These are phyloP conservation scores for Rhynchospora breviuscula DNA, from an alignment of 176 grass and related monocot species.

Conservation along the genomic window DNA sequence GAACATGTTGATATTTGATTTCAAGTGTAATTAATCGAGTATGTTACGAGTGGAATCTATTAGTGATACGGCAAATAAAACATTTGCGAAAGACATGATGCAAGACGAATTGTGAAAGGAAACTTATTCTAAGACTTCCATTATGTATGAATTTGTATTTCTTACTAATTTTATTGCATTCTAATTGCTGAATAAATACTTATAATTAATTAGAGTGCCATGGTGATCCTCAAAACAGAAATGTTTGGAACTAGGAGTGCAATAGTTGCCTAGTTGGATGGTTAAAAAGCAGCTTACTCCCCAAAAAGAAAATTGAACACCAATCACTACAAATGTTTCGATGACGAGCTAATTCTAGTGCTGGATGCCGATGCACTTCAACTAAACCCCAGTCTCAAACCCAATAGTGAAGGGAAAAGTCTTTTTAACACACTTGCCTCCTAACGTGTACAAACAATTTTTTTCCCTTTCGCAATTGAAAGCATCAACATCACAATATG, in stretches of 20 bases:
- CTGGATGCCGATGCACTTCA: background rate
- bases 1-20: too few species aligned
- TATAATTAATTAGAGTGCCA: too few species aligned
- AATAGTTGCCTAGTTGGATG: background rate
- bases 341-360: background rate
- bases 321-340: background rate
- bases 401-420: background rate
- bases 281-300: background rate
- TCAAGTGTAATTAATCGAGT: too few species aligned
- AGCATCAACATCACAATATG: constrained; percentile 1
- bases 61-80: too few species aligned
- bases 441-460: background rate
- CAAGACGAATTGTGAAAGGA: too few species aligned
- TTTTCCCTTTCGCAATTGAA: constrained; percentile 5
- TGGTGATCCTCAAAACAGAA: background rate
- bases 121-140: too few species aligned
- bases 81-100: too few species aligned
- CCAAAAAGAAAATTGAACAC: background rate
- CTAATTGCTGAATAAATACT: too few species aligned
- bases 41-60: too few species aligned
- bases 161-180: too few species aligned
- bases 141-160: too few species aligned
- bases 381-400: background rate
- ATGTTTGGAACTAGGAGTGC: background rate
- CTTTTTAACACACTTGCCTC: background rate